Conservation (phyloP, 495 filamentous ascomycete genomes). For the Endocarpon pusillum region DNA sequence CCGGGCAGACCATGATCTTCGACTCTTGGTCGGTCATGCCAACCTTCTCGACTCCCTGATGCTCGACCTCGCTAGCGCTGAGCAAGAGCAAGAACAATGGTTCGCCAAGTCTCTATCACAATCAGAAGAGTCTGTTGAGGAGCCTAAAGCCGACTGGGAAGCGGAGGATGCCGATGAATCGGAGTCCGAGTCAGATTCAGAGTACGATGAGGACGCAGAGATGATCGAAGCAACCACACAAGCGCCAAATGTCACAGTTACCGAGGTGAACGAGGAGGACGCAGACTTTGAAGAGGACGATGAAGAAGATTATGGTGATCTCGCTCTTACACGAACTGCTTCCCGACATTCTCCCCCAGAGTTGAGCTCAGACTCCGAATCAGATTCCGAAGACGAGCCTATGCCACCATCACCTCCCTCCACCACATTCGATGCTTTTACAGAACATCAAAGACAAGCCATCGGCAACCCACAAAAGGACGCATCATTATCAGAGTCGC, state of each 20-base stretch:
- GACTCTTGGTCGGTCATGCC: slow-evolving; percentile 87
- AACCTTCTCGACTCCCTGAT: slow-evolving; percentile 94
- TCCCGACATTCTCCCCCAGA: slow-evolving; percentile 65
- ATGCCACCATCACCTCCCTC: slow-evolving; percentile 76
- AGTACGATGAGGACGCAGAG: slow-evolving; percentile 44
- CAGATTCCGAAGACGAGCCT: slow-evolving; percentile 55
- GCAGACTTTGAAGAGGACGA: slow-evolving; percentile 54
- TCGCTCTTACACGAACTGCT: slow-evolving; percentile 55
- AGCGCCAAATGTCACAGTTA: slow-evolving; percentile 18
- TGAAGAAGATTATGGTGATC: slow-evolving; percentile 40
- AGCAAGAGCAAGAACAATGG: slow-evolving; percentile 92
- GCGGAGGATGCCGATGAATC: slow-evolving; percentile 39
- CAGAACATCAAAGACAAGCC: slow-evolving; percentile 44
- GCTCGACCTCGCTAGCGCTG: slow-evolving; percentile 86
- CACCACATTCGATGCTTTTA: slow-evolving; percentile 46
- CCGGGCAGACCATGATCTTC: slow-evolving; percentile 80
- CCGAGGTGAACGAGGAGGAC: slow-evolving; percentile 46
- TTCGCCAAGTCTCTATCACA: slow-evolving; percentile 88
- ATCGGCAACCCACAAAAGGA: slow-evolving; percentile 21
- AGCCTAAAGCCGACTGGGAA: slow-evolving; percentile 51
- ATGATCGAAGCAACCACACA: slow-evolving; percentile 18
- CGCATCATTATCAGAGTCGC: neutral
- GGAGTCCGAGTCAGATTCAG: slow-evolving; percentile 41
- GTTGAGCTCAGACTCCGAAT: slow-evolving; percentile 49
- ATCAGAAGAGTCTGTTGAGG: slow-evolving; percentile 34